phyloP scores from a whole-genome alignment of 148 eudicot species.

The Chenopodium album region DNA sequence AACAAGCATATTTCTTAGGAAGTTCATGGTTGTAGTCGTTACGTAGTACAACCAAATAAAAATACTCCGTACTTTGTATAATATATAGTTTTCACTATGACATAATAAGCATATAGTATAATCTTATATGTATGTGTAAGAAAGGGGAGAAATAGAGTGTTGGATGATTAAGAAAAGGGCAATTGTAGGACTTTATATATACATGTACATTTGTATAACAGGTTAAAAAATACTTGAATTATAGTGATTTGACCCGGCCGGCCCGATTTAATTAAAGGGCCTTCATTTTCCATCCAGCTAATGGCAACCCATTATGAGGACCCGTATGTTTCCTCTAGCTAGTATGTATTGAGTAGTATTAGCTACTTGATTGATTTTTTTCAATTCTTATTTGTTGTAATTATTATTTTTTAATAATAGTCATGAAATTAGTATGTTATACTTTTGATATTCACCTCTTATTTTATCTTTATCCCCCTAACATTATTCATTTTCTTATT shows the following conservation, averaged over 20 bases:
- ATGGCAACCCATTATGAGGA: conserved; percentile 46
- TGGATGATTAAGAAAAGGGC: not conserved
- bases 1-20: not conserved
- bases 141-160: not conserved
- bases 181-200: not conserved
- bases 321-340: conserved; percentile 28
- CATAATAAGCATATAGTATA: not conserved
- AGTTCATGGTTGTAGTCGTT: not conserved
- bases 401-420: no score
- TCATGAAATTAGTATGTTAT: not conserved
- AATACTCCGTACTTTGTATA: not conserved
- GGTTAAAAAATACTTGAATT: not conserved
- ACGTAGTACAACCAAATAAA: no score
- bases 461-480: no score
- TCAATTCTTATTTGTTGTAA: not conserved
- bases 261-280: not conserved
- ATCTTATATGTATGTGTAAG: not conserved
- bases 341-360: no score
- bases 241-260: not conserved
- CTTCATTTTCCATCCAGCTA: conserved; percentile 64
- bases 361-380: not conserved
- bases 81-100: not conserved
- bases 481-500: not conserved
- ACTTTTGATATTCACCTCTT: not conserved
- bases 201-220: not conserved